These are phyloP conservation scores for Diutina pseudorugosa DNA, from an alignment of 1,139 yeast genomes.

Conservation along the genomic window DNA sequence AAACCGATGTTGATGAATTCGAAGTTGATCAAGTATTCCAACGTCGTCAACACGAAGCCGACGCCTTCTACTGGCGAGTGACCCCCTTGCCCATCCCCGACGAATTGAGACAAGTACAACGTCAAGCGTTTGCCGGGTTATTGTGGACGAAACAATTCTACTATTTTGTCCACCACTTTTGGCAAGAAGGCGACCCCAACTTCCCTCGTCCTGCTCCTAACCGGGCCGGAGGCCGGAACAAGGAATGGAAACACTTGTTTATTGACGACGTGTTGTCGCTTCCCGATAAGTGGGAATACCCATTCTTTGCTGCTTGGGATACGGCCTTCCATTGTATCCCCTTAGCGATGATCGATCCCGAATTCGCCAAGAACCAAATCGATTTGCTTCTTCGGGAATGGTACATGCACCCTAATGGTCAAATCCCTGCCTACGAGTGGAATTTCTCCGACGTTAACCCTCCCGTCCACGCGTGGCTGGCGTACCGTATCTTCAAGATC, in stretches of 20 bases:
- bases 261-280: constrained; percentile 81
- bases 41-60: constrained; percentile 80
- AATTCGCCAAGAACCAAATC: constrained; percentile 82
- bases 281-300: constrained; percentile 97
- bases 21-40: constrained; percentile 65
- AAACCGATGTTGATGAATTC: constrained; percentile 56
- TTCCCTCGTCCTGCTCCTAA: constrained; percentile 31
- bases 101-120: constrained; percentile 72
- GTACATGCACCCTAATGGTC: constrained; percentile 99
- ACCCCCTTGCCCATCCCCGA: constrained; percentile 81
- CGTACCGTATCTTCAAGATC: constrained; percentile 79
- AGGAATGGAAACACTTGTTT: constrained; percentile 83
- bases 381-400: constrained; percentile 86
- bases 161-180: constrained; percentile 74
- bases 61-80: constrained; percentile 84
- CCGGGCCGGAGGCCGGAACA: constrained; percentile 11
- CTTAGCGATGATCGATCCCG: constrained; percentile 89
- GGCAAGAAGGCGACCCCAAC: constrained; percentile 83
- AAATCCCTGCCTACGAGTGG: constrained; percentile 97
- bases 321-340: constrained; percentile 95
- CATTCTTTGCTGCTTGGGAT: constrained; percentile 97
- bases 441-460: constrained; percentile 93
- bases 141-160: constrained; percentile 94
- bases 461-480: constrained; percentile 97
- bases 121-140: constrained; percentile 92